A percentile compares a stretch with the other conserved stretches of the same genome.
phyloP scores from a whole-genome alignment of 305 asterid genomes.

The Caryopteris hybrid region DNA sequence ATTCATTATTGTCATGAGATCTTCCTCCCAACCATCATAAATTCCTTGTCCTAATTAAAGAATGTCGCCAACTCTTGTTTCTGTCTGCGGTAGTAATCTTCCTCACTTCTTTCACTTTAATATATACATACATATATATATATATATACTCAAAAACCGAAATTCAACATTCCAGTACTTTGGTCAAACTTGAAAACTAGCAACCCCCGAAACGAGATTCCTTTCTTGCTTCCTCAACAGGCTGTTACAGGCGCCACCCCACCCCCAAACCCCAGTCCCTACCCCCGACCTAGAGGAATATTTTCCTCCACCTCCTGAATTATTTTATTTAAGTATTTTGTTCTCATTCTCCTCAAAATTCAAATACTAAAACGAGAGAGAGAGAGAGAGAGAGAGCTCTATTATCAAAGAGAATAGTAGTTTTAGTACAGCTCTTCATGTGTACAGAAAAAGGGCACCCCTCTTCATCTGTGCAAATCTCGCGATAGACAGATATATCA shows the following conservation, averaged over 20 bases:
- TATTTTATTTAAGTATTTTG: constrained; percentile 20
- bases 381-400: background rate
- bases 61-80: background rate
- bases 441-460: constrained; percentile 13
- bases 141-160: background rate
- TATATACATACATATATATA: too few relatives aligned
- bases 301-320: constrained; percentile 21
- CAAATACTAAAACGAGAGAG: background rate
- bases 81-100: too few relatives aligned
- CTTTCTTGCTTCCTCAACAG: constrained; percentile 23
- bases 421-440: constrained; percentile 10
- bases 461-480: constrained; percentile 19
- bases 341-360: constrained; percentile 27
- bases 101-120: too few relatives aligned
- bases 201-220: constrained; percentile 18
- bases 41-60: background rate
- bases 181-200: constrained; percentile 38
- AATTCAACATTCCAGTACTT: constrained; percentile 1
- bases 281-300: constrained; percentile 34
- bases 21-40: background rate
- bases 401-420: constrained; percentile 10
- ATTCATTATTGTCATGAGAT: background rate
- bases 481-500: background rate
- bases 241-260: background rate
- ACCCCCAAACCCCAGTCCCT: constrained; percentile 3